Conservation (phyloP, 2,329 filamentous ascomycete genomes). For the Ceratocystis ficicola region DNA sequence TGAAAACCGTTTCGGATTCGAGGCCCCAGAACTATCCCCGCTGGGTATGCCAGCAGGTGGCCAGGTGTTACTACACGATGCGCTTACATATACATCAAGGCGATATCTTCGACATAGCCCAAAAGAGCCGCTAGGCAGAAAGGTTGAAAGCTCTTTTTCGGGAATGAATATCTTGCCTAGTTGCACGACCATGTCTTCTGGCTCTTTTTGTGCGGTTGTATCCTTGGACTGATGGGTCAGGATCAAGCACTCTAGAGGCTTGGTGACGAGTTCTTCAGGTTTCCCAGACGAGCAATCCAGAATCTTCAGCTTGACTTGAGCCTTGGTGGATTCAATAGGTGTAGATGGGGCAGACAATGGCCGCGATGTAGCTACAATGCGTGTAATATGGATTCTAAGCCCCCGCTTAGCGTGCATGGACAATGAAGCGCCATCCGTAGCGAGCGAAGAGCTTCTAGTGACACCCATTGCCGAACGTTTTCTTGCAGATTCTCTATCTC, state of each 20-base stretch:
- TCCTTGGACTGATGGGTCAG: neutral
- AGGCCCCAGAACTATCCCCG: neutral
- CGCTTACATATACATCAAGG: constrained; percentile 41
- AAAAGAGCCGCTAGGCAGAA: constrained; percentile 37
- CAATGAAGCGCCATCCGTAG: neutral
- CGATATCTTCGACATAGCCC: constrained; percentile 40
- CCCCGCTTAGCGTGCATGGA: neutral
- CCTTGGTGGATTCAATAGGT: neutral
- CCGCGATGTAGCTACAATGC: neutral
- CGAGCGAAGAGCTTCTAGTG: neutral
- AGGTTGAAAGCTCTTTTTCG: constrained; percentile 39
- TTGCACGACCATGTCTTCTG: neutral
- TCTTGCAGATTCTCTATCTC: neutral
- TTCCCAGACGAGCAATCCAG: constrained; percentile 13
- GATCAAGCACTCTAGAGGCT: constrained; percentile 1
- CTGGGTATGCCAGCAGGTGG: constrained; percentile 35
- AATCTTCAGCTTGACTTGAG: constrained; percentile 11
- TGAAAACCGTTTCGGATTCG: constrained; percentile 10
- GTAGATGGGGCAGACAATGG: neutral
- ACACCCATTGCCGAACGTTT: no score
- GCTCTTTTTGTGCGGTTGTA: neutral
- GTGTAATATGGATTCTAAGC: neutral
- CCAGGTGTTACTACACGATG: constrained; percentile 39
- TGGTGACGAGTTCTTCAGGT: constrained; percentile 4
- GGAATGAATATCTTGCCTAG: constrained; percentile 36